Evolutionary conservation across 768 basidiomycete genomes (phyloP).

Genomic region (Clitopilus hobsonii): DNA sequence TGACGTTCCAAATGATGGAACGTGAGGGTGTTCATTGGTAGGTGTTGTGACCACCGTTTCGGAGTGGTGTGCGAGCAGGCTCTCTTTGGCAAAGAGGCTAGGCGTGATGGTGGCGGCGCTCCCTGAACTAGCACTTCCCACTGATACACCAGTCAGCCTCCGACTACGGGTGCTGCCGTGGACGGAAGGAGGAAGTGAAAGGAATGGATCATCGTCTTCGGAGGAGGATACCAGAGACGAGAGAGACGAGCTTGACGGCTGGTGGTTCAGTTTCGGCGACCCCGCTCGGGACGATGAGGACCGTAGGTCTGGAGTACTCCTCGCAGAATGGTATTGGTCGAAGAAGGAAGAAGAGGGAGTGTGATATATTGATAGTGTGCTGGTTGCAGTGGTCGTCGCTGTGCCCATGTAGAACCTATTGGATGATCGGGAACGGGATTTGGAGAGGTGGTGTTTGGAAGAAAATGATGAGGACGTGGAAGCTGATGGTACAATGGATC

Average conservation of each 20-base stretch:
- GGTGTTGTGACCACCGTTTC: constrained; percentile 8
- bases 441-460: constrained; percentile 25
- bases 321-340: constrained; percentile 56
- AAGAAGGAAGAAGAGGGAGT: constrained; percentile 78
- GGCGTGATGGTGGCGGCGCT: constrained; percentile 58
- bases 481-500: constrained; percentile 3
- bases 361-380: constrained; percentile 61
- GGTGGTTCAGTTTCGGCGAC: background rate
- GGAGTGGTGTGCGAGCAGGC: constrained; percentile 4
- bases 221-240: background rate
- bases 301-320: constrained; percentile 49
- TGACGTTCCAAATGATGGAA: background rate
- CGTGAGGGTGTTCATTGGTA: constrained; percentile 12
- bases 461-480: constrained; percentile 24
- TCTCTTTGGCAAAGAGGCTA: constrained; percentile 43
- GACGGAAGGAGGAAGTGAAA: constrained; percentile 15
- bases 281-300: constrained; percentile 12
- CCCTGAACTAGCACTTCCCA: constrained; percentile 37
- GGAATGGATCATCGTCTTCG: background rate
- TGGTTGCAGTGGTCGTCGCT: constrained; percentile 50
- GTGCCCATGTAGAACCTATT: constrained; percentile 44
- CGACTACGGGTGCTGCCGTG: constrained; percentile 17
- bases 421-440: constrained; percentile 43
- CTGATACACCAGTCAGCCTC: constrained; percentile 22
- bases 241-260: background rate